Percentiles rank a stretch among this genome's conserved stretches.
Conservation (phyloP, 352 stramenopile species). For the Phytophthora pini region DNA sequence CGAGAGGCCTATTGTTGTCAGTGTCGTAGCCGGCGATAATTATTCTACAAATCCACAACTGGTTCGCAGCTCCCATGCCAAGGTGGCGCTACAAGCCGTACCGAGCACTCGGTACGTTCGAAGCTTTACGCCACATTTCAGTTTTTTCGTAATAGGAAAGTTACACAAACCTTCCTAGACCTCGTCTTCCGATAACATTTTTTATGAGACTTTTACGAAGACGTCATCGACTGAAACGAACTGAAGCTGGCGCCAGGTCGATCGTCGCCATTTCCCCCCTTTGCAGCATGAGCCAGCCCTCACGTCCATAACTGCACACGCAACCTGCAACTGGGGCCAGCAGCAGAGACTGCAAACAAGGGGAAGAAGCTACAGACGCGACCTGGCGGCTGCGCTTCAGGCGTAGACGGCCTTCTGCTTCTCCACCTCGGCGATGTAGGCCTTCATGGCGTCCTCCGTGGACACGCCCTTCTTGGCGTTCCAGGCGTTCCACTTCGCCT, state of each 20-base stretch:
- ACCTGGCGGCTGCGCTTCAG: conserved; percentile 45
- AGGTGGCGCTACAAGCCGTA: too few species aligned
- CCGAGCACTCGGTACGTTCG: too few species aligned
- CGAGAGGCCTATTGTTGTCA: conserved; percentile 12
- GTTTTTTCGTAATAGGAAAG: too few species aligned
- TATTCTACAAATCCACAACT: conserved; percentile 14
- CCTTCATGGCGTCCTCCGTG: conserved; percentile 86
- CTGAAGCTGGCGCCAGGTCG: conserved; percentile 6
- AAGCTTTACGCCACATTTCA: too few species aligned
- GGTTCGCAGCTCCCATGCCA: not conserved
- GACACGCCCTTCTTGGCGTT: conserved; percentile 85
- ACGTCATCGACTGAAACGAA: conserved; percentile 18
- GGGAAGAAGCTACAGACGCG: conserved; percentile 25
- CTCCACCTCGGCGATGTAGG: conserved; percentile 88
- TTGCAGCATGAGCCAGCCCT: not conserved
- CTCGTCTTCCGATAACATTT: conserved; percentile 30
- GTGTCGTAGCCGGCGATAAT: conserved; percentile 16
- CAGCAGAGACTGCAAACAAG: not conserved
- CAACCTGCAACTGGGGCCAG: not conserved
- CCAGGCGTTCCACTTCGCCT: conserved; percentile 92
- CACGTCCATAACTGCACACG: conserved; percentile 8
- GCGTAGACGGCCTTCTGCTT: conserved; percentile 87
- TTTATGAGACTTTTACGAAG: conserved; percentile 33
- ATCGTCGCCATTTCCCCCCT: conserved; percentile 8
- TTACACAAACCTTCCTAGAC: too few species aligned